phyloP scores from a whole-genome alignment of 2,329 filamentous ascomycete species.

The Scedosporium boydii region DNA sequence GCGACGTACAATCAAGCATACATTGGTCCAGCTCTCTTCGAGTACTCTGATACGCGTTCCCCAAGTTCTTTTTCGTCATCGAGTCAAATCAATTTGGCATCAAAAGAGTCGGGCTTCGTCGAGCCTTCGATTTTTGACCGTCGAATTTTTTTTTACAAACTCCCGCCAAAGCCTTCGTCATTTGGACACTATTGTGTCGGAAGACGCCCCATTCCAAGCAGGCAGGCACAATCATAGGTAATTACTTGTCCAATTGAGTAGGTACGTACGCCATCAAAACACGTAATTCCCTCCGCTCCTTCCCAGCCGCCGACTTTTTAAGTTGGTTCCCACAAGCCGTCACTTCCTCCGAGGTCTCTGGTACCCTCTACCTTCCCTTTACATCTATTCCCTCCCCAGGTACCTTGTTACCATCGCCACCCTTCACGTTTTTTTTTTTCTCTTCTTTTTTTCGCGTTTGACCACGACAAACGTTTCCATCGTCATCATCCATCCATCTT shows the following conservation, averaged over 20 bases:
- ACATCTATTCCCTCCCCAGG: not conserved
- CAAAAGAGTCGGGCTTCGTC: not conserved
- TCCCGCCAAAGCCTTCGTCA: not conserved
- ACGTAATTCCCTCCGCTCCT: constrained; percentile 5
- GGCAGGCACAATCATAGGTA: not conserved
- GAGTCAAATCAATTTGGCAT: constrained; percentile 1
- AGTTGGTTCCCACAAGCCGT: not conserved
- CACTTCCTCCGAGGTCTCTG: not conserved
- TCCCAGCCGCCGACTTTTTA: constrained; percentile 2
- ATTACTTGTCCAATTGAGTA: constrained; percentile 1
- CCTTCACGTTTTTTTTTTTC: not conserved
- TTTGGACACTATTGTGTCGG: not conserved
- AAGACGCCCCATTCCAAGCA: not conserved
- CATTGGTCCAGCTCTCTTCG: not conserved
- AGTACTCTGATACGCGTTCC: not conserved
- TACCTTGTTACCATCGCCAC: not conserved
- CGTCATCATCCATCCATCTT: not conserved
- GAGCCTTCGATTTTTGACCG: not conserved
- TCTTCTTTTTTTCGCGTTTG: not conserved
- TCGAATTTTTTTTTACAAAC: not conserved
- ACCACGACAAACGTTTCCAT: not conserved
- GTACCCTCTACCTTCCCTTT: not conserved
- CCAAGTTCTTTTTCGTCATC: not conserved
- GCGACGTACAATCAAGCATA: not conserved
- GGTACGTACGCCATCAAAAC: not conserved